Conservation (phyloP, 2,329 filamentous ascomycete genomes). For the Aspergillus vadensis region DNA sequence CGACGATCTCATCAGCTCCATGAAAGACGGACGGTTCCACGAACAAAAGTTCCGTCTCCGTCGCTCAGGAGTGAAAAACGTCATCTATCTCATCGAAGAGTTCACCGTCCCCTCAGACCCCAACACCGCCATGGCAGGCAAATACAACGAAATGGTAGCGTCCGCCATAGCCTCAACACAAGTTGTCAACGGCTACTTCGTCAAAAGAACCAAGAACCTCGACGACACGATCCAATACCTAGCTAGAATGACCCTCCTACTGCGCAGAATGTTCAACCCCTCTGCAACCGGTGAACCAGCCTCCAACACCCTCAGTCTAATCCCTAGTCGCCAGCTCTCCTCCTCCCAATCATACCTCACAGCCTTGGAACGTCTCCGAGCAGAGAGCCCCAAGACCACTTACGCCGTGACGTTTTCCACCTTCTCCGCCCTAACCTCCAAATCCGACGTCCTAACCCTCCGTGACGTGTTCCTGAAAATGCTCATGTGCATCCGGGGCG, state of each 20-base stretch:
- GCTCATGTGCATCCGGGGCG: conserved; percentile 76
- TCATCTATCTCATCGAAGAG: conserved; percentile 78
- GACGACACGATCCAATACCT: conserved; percentile 79
- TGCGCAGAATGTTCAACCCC: conserved; percentile 62
- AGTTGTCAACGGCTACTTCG: conserved; percentile 75
- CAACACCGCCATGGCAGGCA: conserved; percentile 42
- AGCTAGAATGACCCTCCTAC: conserved; percentile 67
- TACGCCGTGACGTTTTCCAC: conserved; percentile 70
- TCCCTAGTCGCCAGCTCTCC: conserved; percentile 62
- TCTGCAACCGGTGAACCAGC: conserved; percentile 10
- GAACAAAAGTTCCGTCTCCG: conserved; percentile 81
- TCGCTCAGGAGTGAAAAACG: conserved; percentile 71
- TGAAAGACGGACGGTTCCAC: conserved; percentile 79
- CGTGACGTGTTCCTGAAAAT: conserved; percentile 79
- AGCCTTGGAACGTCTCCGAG: conserved; percentile 61
- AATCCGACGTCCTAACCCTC: conserved; percentile 72
- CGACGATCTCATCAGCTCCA: conserved; percentile 76
- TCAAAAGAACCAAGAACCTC: conserved; percentile 73
- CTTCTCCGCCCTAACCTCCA: conserved; percentile 72
- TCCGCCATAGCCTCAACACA: conserved; percentile 76
- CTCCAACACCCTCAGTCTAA: conserved; percentile 55
- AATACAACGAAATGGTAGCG: conserved; percentile 67
- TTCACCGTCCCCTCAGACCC: conserved; percentile 61
- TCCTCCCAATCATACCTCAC: conserved; percentile 69
- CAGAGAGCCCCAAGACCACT: conserved; percentile 48